phyloP scores from a whole-genome alignment of 352 stramenopile species.

The Phytophthora agathidicida region DNA sequence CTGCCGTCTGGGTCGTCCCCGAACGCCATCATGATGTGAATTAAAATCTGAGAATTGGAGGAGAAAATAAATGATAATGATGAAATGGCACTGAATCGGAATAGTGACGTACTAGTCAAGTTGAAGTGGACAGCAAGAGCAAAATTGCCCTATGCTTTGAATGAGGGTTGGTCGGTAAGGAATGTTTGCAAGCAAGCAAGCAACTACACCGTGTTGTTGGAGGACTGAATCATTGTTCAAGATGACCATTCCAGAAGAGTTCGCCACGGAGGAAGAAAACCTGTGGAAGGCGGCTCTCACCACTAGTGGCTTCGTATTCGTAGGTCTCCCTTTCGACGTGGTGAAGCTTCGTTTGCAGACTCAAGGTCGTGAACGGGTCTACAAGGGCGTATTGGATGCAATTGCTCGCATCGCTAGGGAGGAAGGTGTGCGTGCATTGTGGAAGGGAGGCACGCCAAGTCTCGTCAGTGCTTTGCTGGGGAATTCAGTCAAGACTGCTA shows the following conservation, averaged over 20 bases:
- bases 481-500: conserved; percentile 80
- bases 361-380: conserved; percentile 50
- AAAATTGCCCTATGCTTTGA: no score
- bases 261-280: no score
- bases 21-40: conserved; percentile 55
- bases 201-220: no score
- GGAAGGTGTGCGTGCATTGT: conserved; percentile 66
- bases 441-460: conserved; percentile 73
- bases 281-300: no score
- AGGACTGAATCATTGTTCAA: conserved; percentile 9
- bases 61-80: background rate
- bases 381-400: conserved; percentile 58
- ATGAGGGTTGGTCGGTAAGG: no score
- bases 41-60: conserved; percentile 37
- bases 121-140: no score
- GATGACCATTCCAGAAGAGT: no score
- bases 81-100: background rate
- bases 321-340: conserved; percentile 76
- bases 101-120: conserved; percentile 2
- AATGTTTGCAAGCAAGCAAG: no score
- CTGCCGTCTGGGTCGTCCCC: conserved; percentile 34
- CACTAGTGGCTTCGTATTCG: conserved; percentile 71
- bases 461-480: conserved; percentile 78
- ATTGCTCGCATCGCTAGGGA: conserved; percentile 63
- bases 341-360: conserved; percentile 84